Evolutionary conservation across 495 filamentous ascomycete species (phyloP), one percentile per base, ranked within the genome.

Genomic region (Letharia lupina): DNA sequence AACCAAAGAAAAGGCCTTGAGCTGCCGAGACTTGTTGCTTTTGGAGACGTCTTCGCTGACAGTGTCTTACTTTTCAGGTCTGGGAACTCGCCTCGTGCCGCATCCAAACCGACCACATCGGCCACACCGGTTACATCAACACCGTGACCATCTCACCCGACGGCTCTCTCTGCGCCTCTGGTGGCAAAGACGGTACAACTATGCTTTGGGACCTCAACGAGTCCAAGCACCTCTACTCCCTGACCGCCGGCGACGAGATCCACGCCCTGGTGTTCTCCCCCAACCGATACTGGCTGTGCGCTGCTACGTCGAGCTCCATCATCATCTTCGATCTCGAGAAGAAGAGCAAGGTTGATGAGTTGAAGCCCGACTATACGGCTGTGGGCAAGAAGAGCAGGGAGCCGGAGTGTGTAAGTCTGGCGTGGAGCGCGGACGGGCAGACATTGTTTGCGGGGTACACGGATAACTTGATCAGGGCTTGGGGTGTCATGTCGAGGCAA

Each of bases 141-240:
- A 95, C 94, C 77, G 94, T 99, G 80, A 99, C 94, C 77, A 98
- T 99, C 86, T 98, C 95, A 72, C 94, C 94, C 75, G 94, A 99
- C 78, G 94, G 94, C 73, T 99, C 94, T 68, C 94, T 99, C 75
- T 99, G 94, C 84, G 94, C 94, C 66, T 98, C 94, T 69, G 94
- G 95, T 77, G 94, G 94, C 76, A 99, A 99, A 86, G 94, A 99
- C 84, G 94, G 94, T 78, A 98, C 94, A 75, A 98, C 94, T 76
- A 99, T 99, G 94, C 91, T 99, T 72, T 99, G 94, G 94, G 94
- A 99, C 76, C 89, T 99, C 69, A 99, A 99, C 88, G 94, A 99
- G 87, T 96, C 92, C 78, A 99, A 99, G 89, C 94, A 99, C 85
- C 90, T 99, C 72, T 99, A 99, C 89, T 97, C 93, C 59, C 90